phyloP scores from a whole-genome alignment of 768 basidiomycete genomes.

The Amanita pseudoporphyria region DNA sequence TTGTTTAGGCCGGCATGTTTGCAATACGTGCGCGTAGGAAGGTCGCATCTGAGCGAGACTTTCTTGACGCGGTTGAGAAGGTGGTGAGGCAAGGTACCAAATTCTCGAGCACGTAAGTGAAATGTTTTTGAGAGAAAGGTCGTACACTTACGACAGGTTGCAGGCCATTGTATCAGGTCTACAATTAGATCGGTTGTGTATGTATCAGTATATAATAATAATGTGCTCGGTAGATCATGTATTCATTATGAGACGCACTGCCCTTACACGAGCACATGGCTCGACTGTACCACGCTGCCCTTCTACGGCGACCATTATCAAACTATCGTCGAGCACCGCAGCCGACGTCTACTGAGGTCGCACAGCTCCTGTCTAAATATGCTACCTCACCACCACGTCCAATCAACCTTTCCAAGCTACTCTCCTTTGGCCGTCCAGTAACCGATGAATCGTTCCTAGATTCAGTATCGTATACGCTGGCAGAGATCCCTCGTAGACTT shows the following conservation, averaged over 20 bases:
- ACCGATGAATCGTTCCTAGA: constrained; percentile 60
- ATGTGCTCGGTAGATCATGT: background rate
- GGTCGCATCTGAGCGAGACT: constrained; percentile 95
- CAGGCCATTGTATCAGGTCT: constrained; percentile 88
- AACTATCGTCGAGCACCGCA: constrained; percentile 3
- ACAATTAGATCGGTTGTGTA: constrained; percentile 51
- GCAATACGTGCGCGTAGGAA: constrained; percentile 95
- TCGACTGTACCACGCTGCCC: background rate
- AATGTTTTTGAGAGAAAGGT: background rate
- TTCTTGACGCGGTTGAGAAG: constrained; percentile 96
- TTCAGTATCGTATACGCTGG: constrained; percentile 65
- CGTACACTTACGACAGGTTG: constrained; percentile 6
- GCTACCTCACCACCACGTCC: constrained; percentile 56
- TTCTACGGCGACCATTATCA: constrained; percentile 12
- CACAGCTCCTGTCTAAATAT: constrained; percentile 53
- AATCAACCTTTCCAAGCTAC: constrained; percentile 60
- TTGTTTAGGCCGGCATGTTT: constrained; percentile 96
- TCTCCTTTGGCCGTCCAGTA: constrained; percentile 70
- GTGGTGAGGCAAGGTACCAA: constrained; percentile 96
- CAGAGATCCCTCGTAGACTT: constrained; percentile 70
- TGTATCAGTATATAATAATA: constrained; percentile 7
- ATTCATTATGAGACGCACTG: background rate
- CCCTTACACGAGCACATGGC: background rate
- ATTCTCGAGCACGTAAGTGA: constrained; percentile 89
- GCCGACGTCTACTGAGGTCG: constrained; percentile 41